Percentiles rank a stretch among this genome's conserved stretches.
These are phyloP conservation scores for Ophryocystis elektroscirrha DNA, from an alignment of 169 alveolate species.

Conservation along the genomic window DNA sequence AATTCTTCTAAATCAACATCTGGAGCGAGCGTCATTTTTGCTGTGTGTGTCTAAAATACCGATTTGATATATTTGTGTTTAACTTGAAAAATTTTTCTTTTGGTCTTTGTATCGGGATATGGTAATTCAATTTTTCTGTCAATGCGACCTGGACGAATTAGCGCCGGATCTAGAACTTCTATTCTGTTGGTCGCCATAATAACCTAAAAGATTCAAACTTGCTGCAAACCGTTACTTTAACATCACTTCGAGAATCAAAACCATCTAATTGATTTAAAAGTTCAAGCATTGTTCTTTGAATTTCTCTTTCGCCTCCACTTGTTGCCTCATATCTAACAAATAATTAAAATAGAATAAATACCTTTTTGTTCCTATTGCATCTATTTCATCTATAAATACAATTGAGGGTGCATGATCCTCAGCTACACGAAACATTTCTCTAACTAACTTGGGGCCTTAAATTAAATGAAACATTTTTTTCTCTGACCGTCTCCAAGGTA, in stretches of 20 bases:
- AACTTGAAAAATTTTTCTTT: slow-evolving; percentile 45
- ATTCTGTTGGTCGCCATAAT: slow-evolving; percentile 93
- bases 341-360: no score
- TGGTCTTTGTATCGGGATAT: slow-evolving; percentile 83
- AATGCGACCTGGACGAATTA: slow-evolving; percentile 97
- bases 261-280: slow-evolving; percentile 94
- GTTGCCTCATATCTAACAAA: slow-evolving; percentile 86
- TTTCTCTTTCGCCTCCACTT: slow-evolving; percentile 97
- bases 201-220: slow-evolving; percentile 31
- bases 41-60: slow-evolving; percentile 69
- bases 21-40: slow-evolving; percentile 84
- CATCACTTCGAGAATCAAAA: slow-evolving; percentile 91
- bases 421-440: slow-evolving; percentile 95
- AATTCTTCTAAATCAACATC: slow-evolving; percentile 97
- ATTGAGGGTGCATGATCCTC: slow-evolving; percentile 58
- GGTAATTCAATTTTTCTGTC: slow-evolving; percentile 97
- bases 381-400: slow-evolving; percentile 30
- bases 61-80: background rate
- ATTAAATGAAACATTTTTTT: background rate
- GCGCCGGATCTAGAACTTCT: slow-evolving; percentile 93
- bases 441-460: slow-evolving; percentile 90
- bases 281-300: slow-evolving; percentile 98
- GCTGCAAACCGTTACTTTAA: slow-evolving; percentile 40
- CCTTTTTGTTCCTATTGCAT: slow-evolving; percentile 27
- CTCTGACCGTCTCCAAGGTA: slow-evolving; percentile 67